A percentile compares a stretch with the other conserved stretches of the same genome.
Conservation (phyloP, 306 rosid genomes). For the Albizia julibrissin region DNA sequence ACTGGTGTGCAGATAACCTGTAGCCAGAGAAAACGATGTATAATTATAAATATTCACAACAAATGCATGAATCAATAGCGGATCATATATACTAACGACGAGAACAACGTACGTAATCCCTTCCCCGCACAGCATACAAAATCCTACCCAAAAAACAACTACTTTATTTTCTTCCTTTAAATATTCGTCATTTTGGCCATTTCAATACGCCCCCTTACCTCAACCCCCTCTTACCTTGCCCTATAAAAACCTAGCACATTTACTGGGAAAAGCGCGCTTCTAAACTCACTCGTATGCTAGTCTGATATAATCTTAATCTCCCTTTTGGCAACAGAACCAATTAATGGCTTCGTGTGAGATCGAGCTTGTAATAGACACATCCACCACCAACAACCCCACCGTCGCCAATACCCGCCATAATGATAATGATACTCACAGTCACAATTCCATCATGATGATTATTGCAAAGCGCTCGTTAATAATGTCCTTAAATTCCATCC, state of each 20-base stretch:
- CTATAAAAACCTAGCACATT: constrained; percentile 28
- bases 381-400: not conserved
- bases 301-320: not conserved
- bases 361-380: constrained; percentile 37
- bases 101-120: not conserved
- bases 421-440: not conserved
- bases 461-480: constrained; percentile 26
- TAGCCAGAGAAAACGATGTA: constrained; percentile 14
- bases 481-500: constrained; percentile 31
- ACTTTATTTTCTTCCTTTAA: not conserved
- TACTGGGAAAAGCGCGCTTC: constrained; percentile 1
- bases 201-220: constrained; percentile 22
- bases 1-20: not conserved
- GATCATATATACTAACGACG: not conserved
- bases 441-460: constrained; percentile 14
- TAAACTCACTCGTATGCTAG: not conserved
- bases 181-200: not conserved
- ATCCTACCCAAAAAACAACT: constrained; percentile 17
- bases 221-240: not conserved
- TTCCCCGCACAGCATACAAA: not conserved
- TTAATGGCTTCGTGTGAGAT: constrained; percentile 14
- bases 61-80: not conserved
- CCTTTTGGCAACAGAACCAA: constrained; percentile 12
- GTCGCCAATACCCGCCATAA: not conserved
- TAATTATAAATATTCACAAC: not conserved